Base-by-base conservation (phyloP, 176 grass and related monocot species). In the Oryza coarctata region DNA sequence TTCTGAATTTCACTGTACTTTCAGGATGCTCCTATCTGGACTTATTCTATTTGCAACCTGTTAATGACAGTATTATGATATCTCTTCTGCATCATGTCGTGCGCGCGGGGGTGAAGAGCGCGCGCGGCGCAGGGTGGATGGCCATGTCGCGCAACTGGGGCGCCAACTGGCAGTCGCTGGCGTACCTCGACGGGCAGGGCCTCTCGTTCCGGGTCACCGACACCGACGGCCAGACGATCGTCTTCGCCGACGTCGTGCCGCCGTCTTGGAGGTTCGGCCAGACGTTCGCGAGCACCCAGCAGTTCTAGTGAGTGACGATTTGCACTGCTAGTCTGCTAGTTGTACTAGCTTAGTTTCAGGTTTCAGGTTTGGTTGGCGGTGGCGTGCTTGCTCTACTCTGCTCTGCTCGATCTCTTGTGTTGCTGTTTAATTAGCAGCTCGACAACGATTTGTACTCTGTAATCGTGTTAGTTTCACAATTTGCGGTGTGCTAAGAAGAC, bases 71-170 rank as follows among this genome's bases (percentile, higher is more conserved):
- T n/a, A n/a, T n/a, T n/a, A n/a, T n/a, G n/a, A n/a, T n/a, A n/a
- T n/a, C n/a, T n/a, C n/a, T n/a, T n/a, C n/a, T n/a, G n/a, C n/a
- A n/a, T n/a, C n/a, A n/a, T n/a, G n/a, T n/a, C n/a, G n/a, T n/a
- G n/a, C n/a, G n/a, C n/a, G n/a, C n/a, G n/a, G n/a, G n/a, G n/a
- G 77, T 91, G 29, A 87, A 61, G 50, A n/a, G 20, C 41, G 31
- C 85, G 76, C 3, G 23, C 22, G 17, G 45, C 58, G 13, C 5
- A 9, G 3, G 73, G 0, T 88, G 81, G 85, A 77, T 65, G 8
- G 34, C 70, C 12, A 91, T 91, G 89, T 36, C 76, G 0, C 82
- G 86, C 9, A 91, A 91, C 32, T 76, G 73, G 71, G 89, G 89
- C 12, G 89, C 71, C 0, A 80, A 91, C 63, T 91, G 85, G 85